Evolutionary conservation across 768 basidiomycete genomes (phyloP), one percentile per base, ranked within the genome.

Genomic region (Butyriboletus loyo): DNA sequence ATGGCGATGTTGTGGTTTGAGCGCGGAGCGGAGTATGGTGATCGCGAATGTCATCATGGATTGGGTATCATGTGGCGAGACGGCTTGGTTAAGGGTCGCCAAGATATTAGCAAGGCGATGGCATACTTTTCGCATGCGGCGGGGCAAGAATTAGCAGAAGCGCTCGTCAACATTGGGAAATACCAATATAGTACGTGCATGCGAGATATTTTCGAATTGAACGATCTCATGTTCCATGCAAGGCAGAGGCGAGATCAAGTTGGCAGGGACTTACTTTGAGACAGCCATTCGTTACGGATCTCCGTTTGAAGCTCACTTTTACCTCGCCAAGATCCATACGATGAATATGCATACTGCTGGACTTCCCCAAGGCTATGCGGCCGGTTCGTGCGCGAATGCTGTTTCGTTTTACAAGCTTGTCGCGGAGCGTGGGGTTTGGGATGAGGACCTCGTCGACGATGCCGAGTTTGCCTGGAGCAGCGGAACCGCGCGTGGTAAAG

Each of bases 1-100:
- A 69, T 81, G 56, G 95, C 92, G 9, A 92, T 85, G 73, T 81
- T 95, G 75, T 99, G 97, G 97, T 95, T 95, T 60, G 90, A 93
- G 60, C 79, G 97, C 47, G 96, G 91, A 1, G 82, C 78, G 13
- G 80, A 82, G 38, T 80, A 85, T 63, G 86, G 84, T 24, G 96
- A 99, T 62, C 81, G 86, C 52, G 96, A 98, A 68, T 88, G 86
- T 57, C 84, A 87, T 53, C 98, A 97, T 63, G 89, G 86, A 0
- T 74, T 99, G 32, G 97, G 95, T 0, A 87, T 98, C 61, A 91
- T 98, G 53, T 89, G 86, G 73, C 78, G 96, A 30, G 97, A 98
- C 63, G 97, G 92, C 0, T 73, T 98, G 19, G 71, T 87, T 3
- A 81, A 83, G 27, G 83, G 84, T 4, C 76, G 84, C 17, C 82